A percentile compares a stretch with the other conserved stretches of the same genome.
Conservation (phyloP, 495 filamentous ascomycete genomes). For the Cercophora scortea region DNA sequence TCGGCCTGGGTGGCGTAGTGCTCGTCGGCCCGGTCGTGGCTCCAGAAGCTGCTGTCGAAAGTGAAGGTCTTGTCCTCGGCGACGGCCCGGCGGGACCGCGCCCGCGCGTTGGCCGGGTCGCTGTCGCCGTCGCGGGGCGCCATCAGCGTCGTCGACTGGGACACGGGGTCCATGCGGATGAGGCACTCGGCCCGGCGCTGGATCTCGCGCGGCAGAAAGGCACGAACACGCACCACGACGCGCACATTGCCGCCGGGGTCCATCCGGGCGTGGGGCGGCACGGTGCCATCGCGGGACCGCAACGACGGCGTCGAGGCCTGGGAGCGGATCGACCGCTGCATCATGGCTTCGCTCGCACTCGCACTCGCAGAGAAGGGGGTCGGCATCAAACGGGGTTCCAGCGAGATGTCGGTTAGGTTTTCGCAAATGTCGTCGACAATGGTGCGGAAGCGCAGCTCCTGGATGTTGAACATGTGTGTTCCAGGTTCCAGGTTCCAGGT, state of each 20-base stretch:
- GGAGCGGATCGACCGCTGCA: conserved; percentile 36
- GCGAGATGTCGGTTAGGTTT: conserved; percentile 36
- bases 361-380: conserved; percentile 11
- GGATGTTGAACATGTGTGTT: conserved; percentile 31
- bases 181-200: conserved; percentile 75
- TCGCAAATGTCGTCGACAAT: conserved; percentile 33
- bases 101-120: conserved; percentile 58
- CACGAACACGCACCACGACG: conserved; percentile 88
- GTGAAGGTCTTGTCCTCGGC: conserved; percentile 85
- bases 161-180: conserved; percentile 79
- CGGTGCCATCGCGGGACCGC: conserved; percentile 61
- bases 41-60: conserved; percentile 98
- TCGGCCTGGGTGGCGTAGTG: conserved; percentile 65
- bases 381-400: conserved; percentile 39
- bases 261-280: conserved; percentile 38
- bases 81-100: conserved; percentile 49
- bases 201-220: conserved; percentile 80
- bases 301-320: conserved; percentile 63
- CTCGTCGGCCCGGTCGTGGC: conserved; percentile 63
- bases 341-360: conserved; percentile 1
- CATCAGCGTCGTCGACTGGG: conserved; percentile 72
- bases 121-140: conserved; percentile 55
- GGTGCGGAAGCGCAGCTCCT: conserved; percentile 25
- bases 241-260: conserved; percentile 77
- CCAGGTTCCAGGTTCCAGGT: too few species aligned